Evolutionary conservation across 345 rosid genomes (phyloP), one percentile per base, ranked within the genome.

Genomic region (Arabidopsis thaliana): DNA sequence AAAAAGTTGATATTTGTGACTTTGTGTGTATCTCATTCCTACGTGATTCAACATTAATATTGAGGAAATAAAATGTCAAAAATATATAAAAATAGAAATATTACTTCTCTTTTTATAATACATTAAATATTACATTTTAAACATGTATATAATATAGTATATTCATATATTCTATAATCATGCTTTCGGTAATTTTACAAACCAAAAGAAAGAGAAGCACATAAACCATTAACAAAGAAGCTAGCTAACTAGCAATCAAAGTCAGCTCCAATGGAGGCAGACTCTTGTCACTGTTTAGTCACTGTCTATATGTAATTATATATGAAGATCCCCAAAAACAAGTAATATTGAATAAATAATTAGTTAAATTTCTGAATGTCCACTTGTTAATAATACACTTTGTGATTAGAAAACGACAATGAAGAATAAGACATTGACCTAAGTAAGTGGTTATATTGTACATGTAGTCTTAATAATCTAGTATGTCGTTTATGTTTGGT

Each of bases 401-500:
- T 48, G 6, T 48, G 66, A 46, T 56, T 63, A 71, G 56, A 65
- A 58, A 71, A 71, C 53, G 80, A 77, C 76, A 65, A 59, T 46
- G 22, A 64, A 71, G 52, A 56, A 70, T 32, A n/a, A 20, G 75
- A 45, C 67, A 34, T 36, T 77, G 72, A 65, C 72, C 42, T 42
- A 28, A 28, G 30, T 56, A 71, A 77, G 71, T 57, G 76, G 76
- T 57, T 77, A 49, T 58, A 30, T 24, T 62, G 59, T 16, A 24
- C 16, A 25, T 69, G 59, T 42, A 59, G 56, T 66, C 56, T 59
- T 61, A 63, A 56, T 77, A 52, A 70, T 37, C 59, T 10, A 49
- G 30, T 57, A 5, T 58, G 76, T 77, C 67, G 53, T 65, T 45
- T 71, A 59, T 71, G 63, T 58, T 71, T 77, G 80, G 80, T 48